Evolutionary conservation across 1,284 basidiomycete genomes (phyloP), one percentile per base, ranked within the genome.

Genomic region (Sporisorium exsertum): DNA sequence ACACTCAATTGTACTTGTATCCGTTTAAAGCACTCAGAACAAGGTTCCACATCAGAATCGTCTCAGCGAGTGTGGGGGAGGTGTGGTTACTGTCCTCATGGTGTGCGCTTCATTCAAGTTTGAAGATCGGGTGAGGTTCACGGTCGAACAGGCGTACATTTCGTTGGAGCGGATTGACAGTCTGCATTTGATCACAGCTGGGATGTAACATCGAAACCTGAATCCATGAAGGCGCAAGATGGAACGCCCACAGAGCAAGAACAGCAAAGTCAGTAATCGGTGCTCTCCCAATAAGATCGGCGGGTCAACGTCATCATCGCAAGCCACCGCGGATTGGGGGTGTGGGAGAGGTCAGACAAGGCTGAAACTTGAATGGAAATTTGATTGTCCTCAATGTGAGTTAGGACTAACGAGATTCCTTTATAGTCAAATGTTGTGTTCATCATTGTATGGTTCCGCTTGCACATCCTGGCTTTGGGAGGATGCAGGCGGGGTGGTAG

Each of bases 331-430:
- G 32, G 0, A 5, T 40, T 16, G 8, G 37, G 37, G 37, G 18
- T 22, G 22, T 18, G 37, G 6, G 16, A 13, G 33, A 50, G 51
- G 43, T 74, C 72, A 74, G 72, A 74, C 72, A 74, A 74, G 72
- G 72, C 72, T 74, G 72, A 74, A 74, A 74, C 72, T 74, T 74
- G 65, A 69, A 74, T 69, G 72, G 61, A 55, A 70, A 74, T 74
- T 74, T 74, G 72, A 69, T 68, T 74, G 72, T 74, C 72, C 65
- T 45, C 72, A 74, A 69, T 16, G 32, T 55, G n/a, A 16, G 7
- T 69, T 74, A 74, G 65, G 72, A 74, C 72, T 74, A 74, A 74
- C 72, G 72, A 74, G 72, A 74, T 74, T 74, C 72, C 72, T 74
- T 55, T 24, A 49, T 71, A 74, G 72, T 74, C 72, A 74, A 74